Percentiles rank a stretch among this genome's conserved stretches.
Conservation (phyloP, 2,329 filamentous ascomycete species). For the Penicillium sp. region DNA sequence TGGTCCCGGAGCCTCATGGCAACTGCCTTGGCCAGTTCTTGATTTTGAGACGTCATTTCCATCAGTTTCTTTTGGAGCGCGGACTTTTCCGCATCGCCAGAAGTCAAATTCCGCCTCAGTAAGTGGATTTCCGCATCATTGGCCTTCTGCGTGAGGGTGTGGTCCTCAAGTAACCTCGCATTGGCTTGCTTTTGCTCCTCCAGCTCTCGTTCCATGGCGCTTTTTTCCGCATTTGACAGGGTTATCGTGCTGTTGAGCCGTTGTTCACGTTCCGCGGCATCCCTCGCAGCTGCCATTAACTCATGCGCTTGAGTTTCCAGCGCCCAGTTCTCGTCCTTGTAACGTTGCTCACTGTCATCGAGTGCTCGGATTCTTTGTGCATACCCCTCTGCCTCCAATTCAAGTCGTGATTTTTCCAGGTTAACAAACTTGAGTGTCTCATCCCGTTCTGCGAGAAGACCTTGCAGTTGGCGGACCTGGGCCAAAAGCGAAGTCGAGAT, state of each 20-base stretch:
- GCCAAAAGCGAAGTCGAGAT: conserved; percentile 91
- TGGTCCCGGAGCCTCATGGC: conserved; percentile 68
- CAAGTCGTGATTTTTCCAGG: conserved; percentile 72
- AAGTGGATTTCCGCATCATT: conserved; percentile 86
- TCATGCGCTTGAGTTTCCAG: conserved; percentile 91
- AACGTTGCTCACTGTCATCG: conserved; percentile 91
- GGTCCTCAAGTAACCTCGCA: conserved; percentile 76
- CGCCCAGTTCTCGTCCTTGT: conserved; percentile 99
- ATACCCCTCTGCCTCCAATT: conserved; percentile 76
- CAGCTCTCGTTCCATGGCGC: conserved; percentile 74
- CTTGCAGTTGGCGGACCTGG: conserved; percentile 90
- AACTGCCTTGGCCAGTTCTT: conserved; percentile 82
- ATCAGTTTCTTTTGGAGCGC: conserved; percentile 80
- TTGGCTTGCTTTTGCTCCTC: conserved; percentile 83
- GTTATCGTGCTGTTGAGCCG: conserved; percentile 73
- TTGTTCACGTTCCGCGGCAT: conserved; percentile 77
- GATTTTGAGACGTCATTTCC: conserved; percentile 82
- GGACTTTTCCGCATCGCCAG: conserved; percentile 75
- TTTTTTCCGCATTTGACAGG: conserved; percentile 70
- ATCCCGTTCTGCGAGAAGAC: conserved; percentile 80
- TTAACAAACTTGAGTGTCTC: conserved; percentile 75
- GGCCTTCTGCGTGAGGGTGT: conserved; percentile 71
- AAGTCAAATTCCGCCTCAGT: conserved; percentile 73
- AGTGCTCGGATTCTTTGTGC: conserved; percentile 76
- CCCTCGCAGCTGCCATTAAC: conserved; percentile 68